Conservation (phyloP, 805 yeast genomes). For the Wickerhamiella cacticola region DNA sequence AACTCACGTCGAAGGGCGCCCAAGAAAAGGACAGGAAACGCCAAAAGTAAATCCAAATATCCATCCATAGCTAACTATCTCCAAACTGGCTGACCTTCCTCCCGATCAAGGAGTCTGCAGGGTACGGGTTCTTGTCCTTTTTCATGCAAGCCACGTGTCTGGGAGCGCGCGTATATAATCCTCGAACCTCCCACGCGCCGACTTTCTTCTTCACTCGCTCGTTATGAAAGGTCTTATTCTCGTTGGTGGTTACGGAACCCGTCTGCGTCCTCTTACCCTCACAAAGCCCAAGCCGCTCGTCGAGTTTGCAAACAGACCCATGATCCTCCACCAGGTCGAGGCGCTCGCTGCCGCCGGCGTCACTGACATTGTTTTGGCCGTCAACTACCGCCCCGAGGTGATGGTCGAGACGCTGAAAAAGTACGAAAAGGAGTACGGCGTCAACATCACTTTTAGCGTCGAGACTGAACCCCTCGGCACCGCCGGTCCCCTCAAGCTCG, state of each 20-base stretch:
- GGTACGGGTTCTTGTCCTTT: slow-evolving; percentile 5
- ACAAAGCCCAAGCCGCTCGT: slow-evolving; percentile 94
- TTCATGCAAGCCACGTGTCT: slow-evolving; percentile 13
- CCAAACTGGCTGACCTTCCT: no score
- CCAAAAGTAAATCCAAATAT: no score
- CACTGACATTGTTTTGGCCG: slow-evolving; percentile 96
- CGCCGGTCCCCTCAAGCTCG: slow-evolving; percentile 97
- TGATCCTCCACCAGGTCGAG: slow-evolving; percentile 97
- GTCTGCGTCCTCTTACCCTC: slow-evolving; percentile 95
- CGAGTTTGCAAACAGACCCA: slow-evolving; percentile 97
- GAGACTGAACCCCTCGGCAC: slow-evolving; percentile 99
- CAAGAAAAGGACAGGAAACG: no score
- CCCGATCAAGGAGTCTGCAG: no score
- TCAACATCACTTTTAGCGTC: slow-evolving; percentile 88
- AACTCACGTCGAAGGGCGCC: no score
- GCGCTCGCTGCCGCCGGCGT: slow-evolving; percentile 97
- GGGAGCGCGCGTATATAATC: neutral
- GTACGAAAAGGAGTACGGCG: slow-evolving; percentile 92
- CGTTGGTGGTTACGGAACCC: slow-evolving; percentile 96
- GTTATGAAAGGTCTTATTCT: slow-evolving; percentile 15
- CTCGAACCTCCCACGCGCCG: neutral
- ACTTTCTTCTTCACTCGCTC: neutral
- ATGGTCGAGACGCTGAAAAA: slow-evolving; percentile 92
- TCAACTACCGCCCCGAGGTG: slow-evolving; percentile 98
- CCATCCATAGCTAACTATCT: no score